Evolutionary conservation across 2,329 filamentous ascomycete species (phyloP).

Genomic region (Fusarium sp.): DNA sequence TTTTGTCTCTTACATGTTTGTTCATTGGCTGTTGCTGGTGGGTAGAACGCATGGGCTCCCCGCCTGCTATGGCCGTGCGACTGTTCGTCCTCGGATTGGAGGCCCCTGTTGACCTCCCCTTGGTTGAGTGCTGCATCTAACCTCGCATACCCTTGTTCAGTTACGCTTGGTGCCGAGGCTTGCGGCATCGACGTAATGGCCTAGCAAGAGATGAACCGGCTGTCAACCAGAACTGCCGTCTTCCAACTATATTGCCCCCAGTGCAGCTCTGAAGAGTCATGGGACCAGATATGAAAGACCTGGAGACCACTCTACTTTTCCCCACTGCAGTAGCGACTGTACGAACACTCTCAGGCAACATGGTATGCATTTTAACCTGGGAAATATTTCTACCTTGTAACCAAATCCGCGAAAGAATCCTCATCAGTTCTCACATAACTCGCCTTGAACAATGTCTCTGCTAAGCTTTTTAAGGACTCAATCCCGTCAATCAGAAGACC

Average conservation of each 20-base stretch:
- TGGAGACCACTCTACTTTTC: not conserved
- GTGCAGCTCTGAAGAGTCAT: not conserved
- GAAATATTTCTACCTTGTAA: not conserved
- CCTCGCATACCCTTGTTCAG: constrained; percentile 7
- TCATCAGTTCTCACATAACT: constrained; percentile 41
- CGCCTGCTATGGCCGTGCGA: constrained; percentile 22
- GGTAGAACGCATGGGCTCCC: constrained; percentile 28
- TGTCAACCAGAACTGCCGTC: not conserved
- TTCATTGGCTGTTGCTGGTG: constrained; percentile 36
- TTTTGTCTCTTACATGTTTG: constrained; percentile 36
- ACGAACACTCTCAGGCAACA: not conserved
- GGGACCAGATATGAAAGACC: not conserved
- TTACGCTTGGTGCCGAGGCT: not conserved
- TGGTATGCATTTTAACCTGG: not conserved
- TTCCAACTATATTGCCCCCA: not conserved
- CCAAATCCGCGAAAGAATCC: constrained; percentile 10
- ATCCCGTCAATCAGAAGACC: constrained; percentile 21
- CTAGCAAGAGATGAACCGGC: not conserved
- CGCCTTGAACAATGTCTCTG: constrained; percentile 19
- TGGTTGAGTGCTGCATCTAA: not conserved
- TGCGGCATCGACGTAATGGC: constrained; percentile 24
- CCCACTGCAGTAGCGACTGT: not conserved
- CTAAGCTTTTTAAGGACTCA: constrained; percentile 19
- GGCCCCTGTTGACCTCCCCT: not conserved
- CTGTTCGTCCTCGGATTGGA: not conserved